Percentiles rank a stretch among this genome's conserved stretches.
Evolutionary conservation across 345 rosid genomes (phyloP).

Genomic region (Citrus unshiu): DNA sequence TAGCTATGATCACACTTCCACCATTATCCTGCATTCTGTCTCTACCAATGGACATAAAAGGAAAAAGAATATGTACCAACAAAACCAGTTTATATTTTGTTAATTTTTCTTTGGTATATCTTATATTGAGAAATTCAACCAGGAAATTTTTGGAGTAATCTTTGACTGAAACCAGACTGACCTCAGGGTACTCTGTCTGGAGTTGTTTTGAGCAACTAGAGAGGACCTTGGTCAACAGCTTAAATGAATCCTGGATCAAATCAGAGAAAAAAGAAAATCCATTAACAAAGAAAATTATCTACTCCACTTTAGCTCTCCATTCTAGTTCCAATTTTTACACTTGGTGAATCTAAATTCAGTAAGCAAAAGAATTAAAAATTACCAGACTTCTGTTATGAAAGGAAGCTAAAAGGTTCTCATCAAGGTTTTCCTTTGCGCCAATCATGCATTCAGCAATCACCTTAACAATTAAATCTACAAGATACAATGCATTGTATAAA

Average conservation of each 20-base stretch:
- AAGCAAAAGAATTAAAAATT: constrained; percentile 9
- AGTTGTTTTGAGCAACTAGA: constrained; percentile 42
- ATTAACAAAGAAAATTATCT: not conserved
- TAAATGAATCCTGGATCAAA: constrained; percentile 46
- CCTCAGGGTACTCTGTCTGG: constrained; percentile 44
- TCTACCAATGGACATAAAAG: not conserved
- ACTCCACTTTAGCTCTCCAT: not conserved
- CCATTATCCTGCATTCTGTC: not conserved
- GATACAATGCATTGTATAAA: not conserved
- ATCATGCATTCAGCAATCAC: constrained; percentile 49
- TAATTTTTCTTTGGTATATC: not conserved
- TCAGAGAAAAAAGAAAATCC: not conserved
- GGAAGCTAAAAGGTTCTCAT: constrained; percentile 41
- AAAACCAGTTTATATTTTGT: not conserved
- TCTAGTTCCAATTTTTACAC: not conserved
- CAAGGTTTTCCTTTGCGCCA: constrained; percentile 67
- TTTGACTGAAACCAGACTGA: constrained; percentile 20
- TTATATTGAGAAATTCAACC: not conserved
- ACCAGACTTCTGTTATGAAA: constrained; percentile 46
- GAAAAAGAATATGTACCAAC: not conserved
- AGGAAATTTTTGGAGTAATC: not conserved
- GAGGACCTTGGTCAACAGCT: constrained; percentile 41
- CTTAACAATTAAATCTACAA: constrained; percentile 51
- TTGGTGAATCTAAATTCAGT: not conserved
- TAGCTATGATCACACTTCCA: not conserved